Evolutionary conservation across 2,329 filamentous ascomycete species (phyloP).

Genomic region (Fragosphaeria purpurea): DNA sequence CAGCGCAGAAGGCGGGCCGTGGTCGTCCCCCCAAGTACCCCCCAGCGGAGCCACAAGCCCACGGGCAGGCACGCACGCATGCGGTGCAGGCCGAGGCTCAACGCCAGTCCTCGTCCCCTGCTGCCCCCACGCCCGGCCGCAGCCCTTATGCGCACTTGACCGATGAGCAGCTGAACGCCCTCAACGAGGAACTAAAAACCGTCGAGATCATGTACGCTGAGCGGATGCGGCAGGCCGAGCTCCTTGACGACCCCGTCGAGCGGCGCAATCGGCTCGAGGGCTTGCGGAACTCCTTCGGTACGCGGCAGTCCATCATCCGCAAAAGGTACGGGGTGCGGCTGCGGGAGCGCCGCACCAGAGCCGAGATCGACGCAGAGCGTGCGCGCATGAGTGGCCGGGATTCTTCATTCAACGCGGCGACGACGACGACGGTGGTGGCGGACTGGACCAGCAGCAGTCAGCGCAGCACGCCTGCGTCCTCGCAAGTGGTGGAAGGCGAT

Average conservation of each 20-base stretch:
- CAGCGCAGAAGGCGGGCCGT: too few species aligned
- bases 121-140: neutral
- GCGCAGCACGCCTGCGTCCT: slow-evolving; percentile 13
- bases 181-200: slow-evolving; percentile 27
- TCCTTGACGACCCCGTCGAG: slow-evolving; percentile 23
- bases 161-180: slow-evolving; percentile 16
- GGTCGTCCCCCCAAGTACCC: too few species aligned
- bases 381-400: slow-evolving; percentile 26
- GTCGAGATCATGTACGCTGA: slow-evolving; percentile 29
- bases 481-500: neutral
- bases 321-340: slow-evolving; percentile 49
- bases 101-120: too few species aligned
- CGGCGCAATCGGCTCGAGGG: slow-evolving; percentile 26
- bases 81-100: too few species aligned
- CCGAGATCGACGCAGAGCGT: slow-evolving; percentile 33
- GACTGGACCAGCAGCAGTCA: slow-evolving; percentile 4
- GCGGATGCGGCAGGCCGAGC: slow-evolving; percentile 32
- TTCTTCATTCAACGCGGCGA: too few species aligned
- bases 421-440: too few species aligned
- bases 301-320: slow-evolving; percentile 45
- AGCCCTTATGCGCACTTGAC: slow-evolving; percentile 38
- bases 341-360: slow-evolving; percentile 35
- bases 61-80: too few species aligned
- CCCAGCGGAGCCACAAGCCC: too few species aligned
- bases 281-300: slow-evolving; percentile 43